Conservation (phyloP, 2,329 filamentous ascomycete species). For the Clonostachys sp. region DNA sequence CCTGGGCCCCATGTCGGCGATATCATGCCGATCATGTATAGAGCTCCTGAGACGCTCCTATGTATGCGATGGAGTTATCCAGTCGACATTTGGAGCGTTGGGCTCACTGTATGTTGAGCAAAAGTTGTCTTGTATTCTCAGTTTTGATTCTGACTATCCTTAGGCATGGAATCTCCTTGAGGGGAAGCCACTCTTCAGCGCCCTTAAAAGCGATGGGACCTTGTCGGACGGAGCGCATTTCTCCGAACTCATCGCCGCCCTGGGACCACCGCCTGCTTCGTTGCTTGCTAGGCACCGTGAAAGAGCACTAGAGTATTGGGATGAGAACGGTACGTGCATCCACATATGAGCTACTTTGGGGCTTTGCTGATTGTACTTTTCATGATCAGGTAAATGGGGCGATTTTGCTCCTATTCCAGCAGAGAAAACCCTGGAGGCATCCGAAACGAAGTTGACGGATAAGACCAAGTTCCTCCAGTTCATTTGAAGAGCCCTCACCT, state of each 20-base stretch:
- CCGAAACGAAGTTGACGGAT: constrained; percentile 10
- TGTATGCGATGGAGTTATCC: constrained; percentile 13
- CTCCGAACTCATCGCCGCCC: constrained; percentile 12
- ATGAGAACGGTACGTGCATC: constrained; percentile 10
- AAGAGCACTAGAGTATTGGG: constrained; percentile 11
- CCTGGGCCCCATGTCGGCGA: constrained; percentile 16
- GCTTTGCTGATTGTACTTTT: neutral
- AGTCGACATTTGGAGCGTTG: constrained; percentile 20
- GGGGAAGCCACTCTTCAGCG: constrained; percentile 9
- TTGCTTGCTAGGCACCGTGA: constrained; percentile 7
- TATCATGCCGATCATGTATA: constrained; percentile 18
- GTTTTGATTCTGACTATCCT: neutral
- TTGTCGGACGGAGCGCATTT: constrained; percentile 13
- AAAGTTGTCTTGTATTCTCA: neutral
- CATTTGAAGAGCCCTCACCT: constrained; percentile 12
- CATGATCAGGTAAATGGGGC: constrained; percentile 10
- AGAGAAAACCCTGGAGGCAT: constrained; percentile 8
- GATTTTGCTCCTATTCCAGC: constrained; percentile 11
- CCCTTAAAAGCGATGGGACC: constrained; percentile 9
- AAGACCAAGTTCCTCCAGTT: constrained; percentile 10
- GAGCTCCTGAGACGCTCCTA: constrained; percentile 15
- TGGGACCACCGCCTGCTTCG: constrained; percentile 11
- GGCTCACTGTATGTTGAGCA: constrained; percentile 11
- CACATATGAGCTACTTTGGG: neutral
- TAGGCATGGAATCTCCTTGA: constrained; percentile 16